Conservation (phyloP, 2,329 filamentous ascomycete species). For the Orbilia javanica region DNA sequence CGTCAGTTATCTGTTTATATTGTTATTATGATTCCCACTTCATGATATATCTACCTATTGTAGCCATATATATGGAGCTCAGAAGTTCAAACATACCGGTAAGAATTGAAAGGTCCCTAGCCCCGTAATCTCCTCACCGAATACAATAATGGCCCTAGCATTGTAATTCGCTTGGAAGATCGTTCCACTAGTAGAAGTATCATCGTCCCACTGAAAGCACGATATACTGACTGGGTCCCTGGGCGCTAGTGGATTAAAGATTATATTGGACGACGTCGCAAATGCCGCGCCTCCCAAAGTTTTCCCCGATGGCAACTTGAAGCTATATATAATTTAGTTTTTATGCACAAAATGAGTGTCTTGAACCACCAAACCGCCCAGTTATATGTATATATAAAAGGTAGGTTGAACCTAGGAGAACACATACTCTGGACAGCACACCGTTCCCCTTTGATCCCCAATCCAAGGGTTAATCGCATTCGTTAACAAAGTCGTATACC, state of each 20-base stretch:
- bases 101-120: conserved; percentile 33
- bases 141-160: conserved; percentile 45
- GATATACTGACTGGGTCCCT: conserved; percentile 36
- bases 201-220: conserved; percentile 35
- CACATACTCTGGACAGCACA: conserved; percentile 50
- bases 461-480: conserved; percentile 45
- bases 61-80: not conserved
- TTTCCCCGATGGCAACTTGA: conserved; percentile 12
- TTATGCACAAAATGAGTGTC: not conserved
- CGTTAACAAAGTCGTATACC: conserved; percentile 29
- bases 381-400: not conserved
- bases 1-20: not conserved
- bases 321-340: no score
- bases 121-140: conserved; percentile 22
- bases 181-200: conserved; percentile 1
- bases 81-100: conserved; percentile 2
- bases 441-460: conserved; percentile 42
- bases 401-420: not conserved
- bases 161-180: conserved; percentile 44
- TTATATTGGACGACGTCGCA: conserved; percentile 25
- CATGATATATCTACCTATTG: not conserved
- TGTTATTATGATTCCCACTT: no score
- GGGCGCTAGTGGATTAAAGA: conserved; percentile 38
- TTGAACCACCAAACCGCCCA: no score
- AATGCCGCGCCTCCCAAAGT: not conserved